Base-by-base conservation (phyloP, 108 stramenopile genomes). In the Pseudonitzschia delicatissima region DNA sequence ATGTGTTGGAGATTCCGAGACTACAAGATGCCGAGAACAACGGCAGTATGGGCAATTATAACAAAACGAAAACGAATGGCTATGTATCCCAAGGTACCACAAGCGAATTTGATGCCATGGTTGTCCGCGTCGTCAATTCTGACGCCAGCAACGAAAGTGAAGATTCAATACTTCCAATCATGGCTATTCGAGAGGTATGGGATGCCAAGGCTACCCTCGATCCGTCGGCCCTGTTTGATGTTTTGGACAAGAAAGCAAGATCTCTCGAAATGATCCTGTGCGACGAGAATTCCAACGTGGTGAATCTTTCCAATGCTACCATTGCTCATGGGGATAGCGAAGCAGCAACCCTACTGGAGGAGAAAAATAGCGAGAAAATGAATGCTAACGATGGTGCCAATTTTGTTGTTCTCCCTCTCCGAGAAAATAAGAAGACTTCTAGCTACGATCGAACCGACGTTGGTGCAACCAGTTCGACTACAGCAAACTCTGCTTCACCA, bases 191-290 rank as follows among this genome's bases (percentile, higher is more conserved):
- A 15, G 34, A 58, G 15, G 57, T 58, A 0, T 58, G 57, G 57
- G 64, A 66, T 29, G 57, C 57, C 57, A 58, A 58, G 28, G 51
- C 66, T 36, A 67, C 49, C 4, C 28, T 42, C 8, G 35, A 52
- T 67, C 66, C 66, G 37, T 67, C 66, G 0, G 18, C 66, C 2
- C 34, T 55, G 9, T 15, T 57, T 23, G 52, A 62, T 17, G 35
- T 62, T 7, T 26, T 62, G 0, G 20, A 45, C 6, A 58, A 58
- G 34, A 58, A 58, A 33, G 57, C 34, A 8, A 15, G 15, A 15
- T 58, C 57, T 8, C 28, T 58, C 15, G 21, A 51, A 51, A 23
- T 13, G 7, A 18, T 51, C 27, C 50, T 51, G 12, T 25, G 20
- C 50, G 26, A 51, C 50, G 26, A 51, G 23, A 25, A 51, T 23